Base-by-base conservation (phyloP, 768 basidiomycete species). In the Megacollybia marginata region DNA sequence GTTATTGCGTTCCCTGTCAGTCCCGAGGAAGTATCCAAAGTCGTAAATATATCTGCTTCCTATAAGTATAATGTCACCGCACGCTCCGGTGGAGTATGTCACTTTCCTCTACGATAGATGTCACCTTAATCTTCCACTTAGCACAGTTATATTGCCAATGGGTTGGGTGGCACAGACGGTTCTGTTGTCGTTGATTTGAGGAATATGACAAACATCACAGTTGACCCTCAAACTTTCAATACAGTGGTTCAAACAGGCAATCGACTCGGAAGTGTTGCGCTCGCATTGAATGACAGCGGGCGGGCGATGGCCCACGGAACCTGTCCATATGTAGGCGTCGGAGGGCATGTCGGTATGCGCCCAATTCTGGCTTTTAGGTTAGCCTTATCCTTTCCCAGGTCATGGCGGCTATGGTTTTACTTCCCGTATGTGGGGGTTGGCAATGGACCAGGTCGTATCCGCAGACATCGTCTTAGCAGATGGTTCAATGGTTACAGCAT, bases 121-220 rank as follows among this genome's bases (percentile, higher is more conserved):
- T 34, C 49, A 15, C 46, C 13, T n/a, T 40, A 40, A 40, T 18
- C 5, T n/a, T 18, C 38, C 38, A 40, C 38, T 18, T 38, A 73
- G 70, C 77, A 79, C 53, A 73, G 71, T 38, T 79, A 79, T 52
- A 71, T 74, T 10, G 74, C 73, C 0, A 74, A 70, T 55, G 71
- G 72, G 0, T 63, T 79, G 11, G 74, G 76, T 2, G 75, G 38
- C 3, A 13, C 13, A 18, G 18, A 74, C 53, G 71, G 71, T 7
- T 62, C 62, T 3, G 59, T 78, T 5, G 71, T 80, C 2, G 55
- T 78, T 38, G 77, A 81, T 56, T 52, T 79, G 42, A 59, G 56
- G 42, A 65, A 69, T 33, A 65, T 78, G 53, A 65, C 66, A 32
- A 50, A 59, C 8, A 66, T 80, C 33, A 57, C 61, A 0, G 60